Evolutionary conservation across 352 stramenopile genomes (phyloP).

Genomic region (Elongisporangium senticosum): DNA sequence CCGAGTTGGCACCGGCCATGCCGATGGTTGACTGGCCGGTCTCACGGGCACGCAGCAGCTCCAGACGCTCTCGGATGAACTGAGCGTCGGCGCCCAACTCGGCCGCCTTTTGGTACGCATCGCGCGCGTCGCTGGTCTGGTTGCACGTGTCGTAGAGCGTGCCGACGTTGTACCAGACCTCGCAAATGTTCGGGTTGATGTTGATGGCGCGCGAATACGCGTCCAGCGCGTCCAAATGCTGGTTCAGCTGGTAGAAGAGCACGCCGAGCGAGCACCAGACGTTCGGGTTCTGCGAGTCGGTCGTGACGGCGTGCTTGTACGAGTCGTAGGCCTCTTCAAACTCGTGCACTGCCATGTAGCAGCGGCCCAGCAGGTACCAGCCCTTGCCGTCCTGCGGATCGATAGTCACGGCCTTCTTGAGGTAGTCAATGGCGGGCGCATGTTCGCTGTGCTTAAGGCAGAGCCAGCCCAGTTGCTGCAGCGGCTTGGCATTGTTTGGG

Average conservation of each 20-base stretch:
- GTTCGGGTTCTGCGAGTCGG: conserved; percentile 87
- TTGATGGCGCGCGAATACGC: conserved; percentile 88
- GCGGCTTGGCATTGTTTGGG: conserved; percentile 75
- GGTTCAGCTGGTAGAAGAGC: conserved; percentile 89
- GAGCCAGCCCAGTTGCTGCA: conserved; percentile 82
- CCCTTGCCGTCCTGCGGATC: conserved; percentile 82
- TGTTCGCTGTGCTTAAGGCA: conserved; percentile 84
- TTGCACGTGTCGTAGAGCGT: conserved; percentile 90
- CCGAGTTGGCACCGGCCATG: conserved; percentile 78
- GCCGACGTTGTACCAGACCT: conserved; percentile 90
- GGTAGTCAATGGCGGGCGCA: conserved; percentile 74
- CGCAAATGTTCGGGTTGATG: conserved; percentile 89
- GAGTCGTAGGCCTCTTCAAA: conserved; percentile 88
- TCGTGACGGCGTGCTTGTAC: conserved; percentile 87
- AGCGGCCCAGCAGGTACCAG: conserved; percentile 87
- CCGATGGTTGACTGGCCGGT: conserved; percentile 77
- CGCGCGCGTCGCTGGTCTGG: conserved; percentile 83
- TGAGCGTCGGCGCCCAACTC: conserved; percentile 78
- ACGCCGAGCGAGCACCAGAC: conserved; percentile 89
- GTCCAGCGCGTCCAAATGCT: conserved; percentile 84
- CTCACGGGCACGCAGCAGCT: conserved; percentile 71
- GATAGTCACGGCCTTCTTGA: conserved; percentile 79
- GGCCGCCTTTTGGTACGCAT: conserved; percentile 86
- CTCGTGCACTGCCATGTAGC: conserved; percentile 89
- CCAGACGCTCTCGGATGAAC: conserved; percentile 80